Evolutionary conservation across 164 flowering plant species (phyloP).

Genomic region (Dillenia suffruticosa): DNA sequence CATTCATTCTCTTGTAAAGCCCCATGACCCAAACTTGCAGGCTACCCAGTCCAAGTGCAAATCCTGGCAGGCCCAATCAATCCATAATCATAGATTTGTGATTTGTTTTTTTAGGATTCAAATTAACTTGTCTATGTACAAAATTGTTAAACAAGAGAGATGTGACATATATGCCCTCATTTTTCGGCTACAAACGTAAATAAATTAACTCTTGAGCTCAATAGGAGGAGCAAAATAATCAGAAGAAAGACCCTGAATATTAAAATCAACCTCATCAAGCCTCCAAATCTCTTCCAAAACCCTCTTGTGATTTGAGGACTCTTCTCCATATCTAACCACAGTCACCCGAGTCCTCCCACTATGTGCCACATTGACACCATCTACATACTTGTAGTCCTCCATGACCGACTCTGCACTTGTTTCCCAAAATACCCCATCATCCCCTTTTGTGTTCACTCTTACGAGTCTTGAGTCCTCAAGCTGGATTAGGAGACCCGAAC

Average conservation of each 20-base stretch:
- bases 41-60: no score
- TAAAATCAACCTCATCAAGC: constrained; percentile 63
- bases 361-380: constrained; percentile 64
- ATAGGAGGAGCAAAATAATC: constrained; percentile 54
- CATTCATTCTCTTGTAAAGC: no score
- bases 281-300: constrained; percentile 60
- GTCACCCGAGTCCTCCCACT: constrained; percentile 49
- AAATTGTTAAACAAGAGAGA: no score
- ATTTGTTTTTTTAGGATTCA: no score
- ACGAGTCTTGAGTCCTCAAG: constrained; percentile 71
- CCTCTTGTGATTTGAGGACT: constrained; percentile 66
- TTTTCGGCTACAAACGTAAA: no score
- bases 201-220: no score
- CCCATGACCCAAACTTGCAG: no score
- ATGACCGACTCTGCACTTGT: constrained; percentile 41
- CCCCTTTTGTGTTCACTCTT: constrained; percentile 24
- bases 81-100: no score
- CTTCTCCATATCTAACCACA: constrained; percentile 61
- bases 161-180: no score
- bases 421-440: constrained; percentile 66
- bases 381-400: constrained; percentile 56
- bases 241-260: constrained; percentile 43
- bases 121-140: no score
- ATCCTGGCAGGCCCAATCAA: no score
- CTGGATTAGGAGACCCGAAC: constrained; percentile 65